Base-by-base conservation (phyloP, 495 filamentous ascomycete genomes). In the Acidiella bohemica region DNA sequence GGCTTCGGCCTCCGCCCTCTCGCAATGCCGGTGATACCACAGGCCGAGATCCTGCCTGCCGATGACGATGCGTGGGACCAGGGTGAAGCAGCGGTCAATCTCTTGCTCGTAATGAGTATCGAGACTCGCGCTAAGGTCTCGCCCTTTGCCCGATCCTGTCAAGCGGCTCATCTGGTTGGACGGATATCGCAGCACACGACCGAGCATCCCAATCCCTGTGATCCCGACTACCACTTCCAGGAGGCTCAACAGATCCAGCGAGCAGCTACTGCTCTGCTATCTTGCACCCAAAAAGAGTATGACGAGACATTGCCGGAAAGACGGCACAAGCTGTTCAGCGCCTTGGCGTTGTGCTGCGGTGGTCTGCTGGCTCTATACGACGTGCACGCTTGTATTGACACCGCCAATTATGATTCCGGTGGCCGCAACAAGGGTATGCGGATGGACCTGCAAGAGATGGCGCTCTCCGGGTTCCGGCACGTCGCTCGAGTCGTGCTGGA, bases 51-150 rank as follows among this genome's bases (percentile, higher is more conserved):
- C 10, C 53, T 72, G 1, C 68, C 68, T 3, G 54, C 56, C 3
- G 56, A 65, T 32, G 67, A 70, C 41, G 32, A 35, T 12, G 55
- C 58, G 14, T 71, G 66, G 66, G 66, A 53, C 24, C 24, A 39
- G 10, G 46, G 40, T 6, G 50, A 59, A 52, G 34, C 41, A 47
- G 38, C 16, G 20, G 22, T 29, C 16, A 32, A 14, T 31, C 9
- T 39, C 2, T 33, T 46, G 33, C 30, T 36, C 3, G 12, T 35
- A 4, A 40, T 46, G 31, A 41, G 26, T 35, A 33, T 40, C 8
- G 37, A 39, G 32, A 18, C 36, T 8, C 14, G 14, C 2, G 26
- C 37, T 10, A 21, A 18, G 14, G 43, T 40, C 4, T 19, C 34
- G 6, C 43, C 43, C 19, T 46, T 46, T 23, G 43, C 43, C 4